Percentiles rank a stretch among this genome's conserved stretches.
phyloP scores from a whole-genome alignment of 495 filamentous ascomycete genomes.

The Lepidopterella palustris region DNA sequence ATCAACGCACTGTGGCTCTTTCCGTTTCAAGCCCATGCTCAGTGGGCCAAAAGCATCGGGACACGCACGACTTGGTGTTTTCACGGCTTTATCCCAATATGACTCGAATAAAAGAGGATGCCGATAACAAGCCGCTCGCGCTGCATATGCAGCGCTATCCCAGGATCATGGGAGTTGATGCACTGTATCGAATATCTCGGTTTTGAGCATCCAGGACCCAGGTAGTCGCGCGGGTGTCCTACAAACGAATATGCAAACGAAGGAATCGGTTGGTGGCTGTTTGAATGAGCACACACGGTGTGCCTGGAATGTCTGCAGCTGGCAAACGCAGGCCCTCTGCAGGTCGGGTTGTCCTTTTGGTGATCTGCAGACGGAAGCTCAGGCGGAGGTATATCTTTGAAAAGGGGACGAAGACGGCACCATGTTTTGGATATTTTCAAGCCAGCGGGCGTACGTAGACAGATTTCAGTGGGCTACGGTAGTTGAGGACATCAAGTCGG shows the following conservation, averaged over 20 bases:
- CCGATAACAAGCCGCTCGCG: conserved; percentile 3
- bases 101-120: conserved; percentile 2
- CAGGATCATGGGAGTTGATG: background rate
- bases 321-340: background rate
- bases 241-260: background rate
- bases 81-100: conserved; percentile 1
- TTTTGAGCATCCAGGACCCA: too few species aligned
- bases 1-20: conserved; percentile 3
- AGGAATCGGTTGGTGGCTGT: background rate
- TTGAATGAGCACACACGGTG: background rate
- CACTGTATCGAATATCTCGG: background rate
- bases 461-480: background rate
- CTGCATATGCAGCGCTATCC: background rate
- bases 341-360: background rate
- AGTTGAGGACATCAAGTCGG: background rate
- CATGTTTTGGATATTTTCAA: background rate
- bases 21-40: conserved; percentile 25
- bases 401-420: background rate
- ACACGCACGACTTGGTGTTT: conserved; percentile 2
- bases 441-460: background rate
- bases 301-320: background rate
- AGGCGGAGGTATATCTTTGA: background rate
- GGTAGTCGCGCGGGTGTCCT: too few species aligned
- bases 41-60: background rate
- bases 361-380: background rate